Evolutionary conservation across 148 eudicot species (phyloP), one percentile per base, ranked within the genome.

Genomic region (Pouteria glomerata): DNA sequence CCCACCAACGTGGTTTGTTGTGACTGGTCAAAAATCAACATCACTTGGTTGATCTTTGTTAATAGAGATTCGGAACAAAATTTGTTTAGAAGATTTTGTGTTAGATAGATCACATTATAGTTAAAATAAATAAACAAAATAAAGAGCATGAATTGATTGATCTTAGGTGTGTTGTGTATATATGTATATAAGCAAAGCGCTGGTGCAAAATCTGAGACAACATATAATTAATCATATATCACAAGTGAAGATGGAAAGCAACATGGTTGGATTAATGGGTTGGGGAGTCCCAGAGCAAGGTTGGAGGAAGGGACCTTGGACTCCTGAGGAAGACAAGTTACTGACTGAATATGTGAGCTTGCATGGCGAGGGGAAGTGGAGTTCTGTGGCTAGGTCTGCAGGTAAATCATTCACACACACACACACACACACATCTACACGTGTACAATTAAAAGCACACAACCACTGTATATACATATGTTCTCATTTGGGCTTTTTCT

Each of bases 221-320:
- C 70, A 58, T 13, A 74, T 14, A 41, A 61, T 24, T 61, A 15
- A 55, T 47, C 3, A 19, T 47, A 39, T 16, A n/a, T n/a, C n/a
- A n/a, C 26, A 14, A 34, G 21, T 52, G 61, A 1, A n/a, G 1
- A 47, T 33, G 10, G 19, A 48, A n/a, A 23, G 31, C 1, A 26
- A 27, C 21, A 81, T 85, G 79, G 80, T 61, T 21, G 73, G 78
- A 10, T n/a, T 60, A 35, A 57, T 82, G 85, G 69, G 78, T 23
- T 85, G 85, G 84, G 81, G 79, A 16, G 70, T 34, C 23, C 24
- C 60, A 34, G 79, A 73, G 60, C 47, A 48, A 70, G 82, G 81
- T 47, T 86, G 88, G 90, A 84, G 90, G 76, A 87, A 84, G 68
- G 88, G 90, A 14, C 90, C 90, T 34, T 87, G 90, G 90, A 87